Percentiles rank a stretch among this genome's conserved stretches.
These are phyloP conservation scores for Heliosperma pusillum DNA, from an alignment of 148 eudicot species.

Conservation along the genomic window DNA sequence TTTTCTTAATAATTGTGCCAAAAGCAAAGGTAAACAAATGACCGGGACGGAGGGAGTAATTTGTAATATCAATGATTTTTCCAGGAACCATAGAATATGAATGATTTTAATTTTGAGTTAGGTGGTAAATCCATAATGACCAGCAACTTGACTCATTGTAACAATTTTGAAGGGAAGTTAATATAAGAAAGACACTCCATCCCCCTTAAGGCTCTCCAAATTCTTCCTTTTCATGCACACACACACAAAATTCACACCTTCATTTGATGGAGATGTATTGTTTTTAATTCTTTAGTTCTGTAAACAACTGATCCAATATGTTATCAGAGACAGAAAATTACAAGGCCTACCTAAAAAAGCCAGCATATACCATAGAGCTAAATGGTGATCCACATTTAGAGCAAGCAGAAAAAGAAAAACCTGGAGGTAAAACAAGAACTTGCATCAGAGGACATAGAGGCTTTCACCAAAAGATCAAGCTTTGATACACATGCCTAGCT, in stretches of 20 bases:
- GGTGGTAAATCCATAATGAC: neutral
- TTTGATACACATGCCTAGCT: slow-evolving; percentile 7
- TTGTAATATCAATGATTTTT: neutral
- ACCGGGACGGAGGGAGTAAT: too few species aligned
- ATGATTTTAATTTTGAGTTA: neutral
- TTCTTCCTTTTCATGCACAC: neutral
- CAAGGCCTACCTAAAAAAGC: slow-evolving; percentile 65
- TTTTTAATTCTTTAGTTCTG: neutral
- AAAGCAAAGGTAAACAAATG: too few species aligned
- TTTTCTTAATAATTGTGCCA: too few species aligned
- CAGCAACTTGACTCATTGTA: neutral
- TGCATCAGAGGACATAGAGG: slow-evolving; percentile 26
- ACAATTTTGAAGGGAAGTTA: neutral
- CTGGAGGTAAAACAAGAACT: slow-evolving; percentile 41
- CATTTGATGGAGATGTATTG: neutral
- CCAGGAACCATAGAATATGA: neutral
- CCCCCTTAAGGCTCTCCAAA: neutral
- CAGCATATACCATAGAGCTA: slow-evolving; percentile 83
- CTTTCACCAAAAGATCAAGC: neutral
- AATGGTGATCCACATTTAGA: slow-evolving; percentile 71
- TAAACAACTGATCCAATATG: neutral
- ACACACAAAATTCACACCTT: neutral
- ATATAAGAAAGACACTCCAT: neutral
- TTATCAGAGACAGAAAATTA: neutral
- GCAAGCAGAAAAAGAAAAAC: slow-evolving; percentile 75